Evolutionary conservation across 345 rosid species (phyloP).

Genomic region (Acer yangbiense): DNA sequence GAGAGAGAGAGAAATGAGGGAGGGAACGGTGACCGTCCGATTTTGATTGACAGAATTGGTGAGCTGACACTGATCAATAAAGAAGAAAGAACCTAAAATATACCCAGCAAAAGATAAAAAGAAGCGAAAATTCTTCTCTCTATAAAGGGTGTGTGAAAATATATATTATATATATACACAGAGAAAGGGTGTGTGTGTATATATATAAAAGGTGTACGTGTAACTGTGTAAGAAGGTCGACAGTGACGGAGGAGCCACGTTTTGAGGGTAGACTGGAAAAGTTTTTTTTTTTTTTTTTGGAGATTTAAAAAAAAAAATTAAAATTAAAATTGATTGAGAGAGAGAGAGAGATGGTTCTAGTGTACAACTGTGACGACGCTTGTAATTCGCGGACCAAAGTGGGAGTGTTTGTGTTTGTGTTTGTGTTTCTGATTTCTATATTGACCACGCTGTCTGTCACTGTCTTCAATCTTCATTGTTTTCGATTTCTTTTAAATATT

Average conservation of each 20-base stretch:
- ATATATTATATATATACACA: neutral
- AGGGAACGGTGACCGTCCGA: conserved; percentile 4
- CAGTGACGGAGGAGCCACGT: conserved; percentile 31
- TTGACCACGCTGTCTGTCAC: neutral
- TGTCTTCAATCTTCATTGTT: neutral
- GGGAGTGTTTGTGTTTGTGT: too few species aligned
- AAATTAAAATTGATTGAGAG: too few species aligned
- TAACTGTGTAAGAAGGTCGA: neutral
- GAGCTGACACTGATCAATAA: neutral
- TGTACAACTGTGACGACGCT: too few species aligned
- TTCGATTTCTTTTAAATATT: too few species aligned
- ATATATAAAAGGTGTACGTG: neutral
- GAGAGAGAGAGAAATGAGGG: neutral
- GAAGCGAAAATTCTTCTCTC: neutral
- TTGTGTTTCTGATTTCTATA: too few species aligned
- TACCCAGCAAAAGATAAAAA: neutral
- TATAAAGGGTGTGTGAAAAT: neutral
- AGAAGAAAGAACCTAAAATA: neutral
- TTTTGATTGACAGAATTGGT: neutral
- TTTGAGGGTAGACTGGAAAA: conserved; percentile 3
- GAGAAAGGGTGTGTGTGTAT: neutral
- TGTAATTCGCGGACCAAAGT: too few species aligned
- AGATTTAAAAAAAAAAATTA: too few species aligned
- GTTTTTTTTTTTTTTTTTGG: neutral
- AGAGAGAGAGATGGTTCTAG: too few species aligned